Conservation (phyloP, 2,329 filamentous ascomycete genomes). For the Emericellopsis cladophorae region DNA sequence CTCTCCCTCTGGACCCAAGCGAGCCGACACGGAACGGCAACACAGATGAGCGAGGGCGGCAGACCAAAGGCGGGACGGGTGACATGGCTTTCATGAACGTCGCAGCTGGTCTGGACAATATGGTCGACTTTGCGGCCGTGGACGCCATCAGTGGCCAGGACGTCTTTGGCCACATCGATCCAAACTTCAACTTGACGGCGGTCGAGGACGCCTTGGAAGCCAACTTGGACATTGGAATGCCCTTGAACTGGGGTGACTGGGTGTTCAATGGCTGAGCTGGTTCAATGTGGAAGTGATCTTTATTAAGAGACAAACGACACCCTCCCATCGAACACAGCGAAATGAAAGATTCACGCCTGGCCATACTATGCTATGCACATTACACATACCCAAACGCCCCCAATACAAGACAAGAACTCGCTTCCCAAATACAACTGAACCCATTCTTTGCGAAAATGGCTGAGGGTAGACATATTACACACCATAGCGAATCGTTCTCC, state of each 20-base stretch:
- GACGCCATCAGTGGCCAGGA: constrained; percentile 35
- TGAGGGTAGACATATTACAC: background rate
- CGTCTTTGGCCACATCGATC: constrained; percentile 41
- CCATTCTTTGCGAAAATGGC: background rate
- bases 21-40: background rate
- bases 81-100: constrained; percentile 14
- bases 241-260: constrained; percentile 37
- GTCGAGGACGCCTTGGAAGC: constrained; percentile 42
- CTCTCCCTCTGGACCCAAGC: constrained; percentile 7
- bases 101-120: constrained; percentile 15
- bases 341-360: background rate
- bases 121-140: constrained; percentile 26
- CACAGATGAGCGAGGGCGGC: no score
- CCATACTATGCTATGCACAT: background rate
- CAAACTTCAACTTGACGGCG: constrained; percentile 38
- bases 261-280: constrained; percentile 4
- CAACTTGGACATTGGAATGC: constrained; percentile 39
- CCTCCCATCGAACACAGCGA: no score
- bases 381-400: background rate
- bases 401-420: background rate
- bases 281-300: no score
- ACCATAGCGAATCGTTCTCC: constrained; percentile 1
- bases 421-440: background rate
- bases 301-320: no score
- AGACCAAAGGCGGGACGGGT: constrained; percentile 3